phyloP scores from a whole-genome alignment of 345 rosid species.

The Lagerstroemia speciosa region DNA sequence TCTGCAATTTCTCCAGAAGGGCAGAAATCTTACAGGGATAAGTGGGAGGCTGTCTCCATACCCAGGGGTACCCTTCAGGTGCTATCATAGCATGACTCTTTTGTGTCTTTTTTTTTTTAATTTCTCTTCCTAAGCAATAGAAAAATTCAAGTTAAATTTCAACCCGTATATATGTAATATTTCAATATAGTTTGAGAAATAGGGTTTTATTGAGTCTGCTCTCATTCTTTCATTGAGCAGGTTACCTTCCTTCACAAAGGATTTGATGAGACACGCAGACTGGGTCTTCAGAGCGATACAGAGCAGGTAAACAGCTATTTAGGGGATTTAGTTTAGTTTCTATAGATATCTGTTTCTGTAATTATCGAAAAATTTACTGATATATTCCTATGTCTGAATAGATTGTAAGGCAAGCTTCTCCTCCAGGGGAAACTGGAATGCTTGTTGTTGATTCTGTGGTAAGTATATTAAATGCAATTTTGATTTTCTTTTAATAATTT shows the following conservation, averaged over 20 bases:
- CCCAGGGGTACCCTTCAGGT: slow-evolving; percentile 99
- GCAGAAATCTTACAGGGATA: slow-evolving; percentile 35
- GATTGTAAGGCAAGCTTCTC: slow-evolving; percentile 79
- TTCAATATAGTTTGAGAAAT: background rate
- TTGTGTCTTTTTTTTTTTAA: too few species aligned
- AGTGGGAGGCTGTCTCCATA: slow-evolving; percentile 63
- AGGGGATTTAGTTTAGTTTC: background rate
- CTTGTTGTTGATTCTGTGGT: slow-evolving; percentile 95
- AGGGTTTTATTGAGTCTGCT: background rate
- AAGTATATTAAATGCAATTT: slow-evolving; percentile 11
- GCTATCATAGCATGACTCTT: slow-evolving; percentile 13
- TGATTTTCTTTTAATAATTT: background rate
- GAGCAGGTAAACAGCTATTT: slow-evolving; percentile 57
- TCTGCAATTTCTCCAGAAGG: slow-evolving; percentile 49
- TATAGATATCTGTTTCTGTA: background rate
- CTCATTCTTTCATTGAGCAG: slow-evolving; percentile 25
- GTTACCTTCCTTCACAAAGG: slow-evolving; percentile 88
- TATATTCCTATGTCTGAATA: slow-evolving; percentile 19
- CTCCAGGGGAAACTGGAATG: slow-evolving; percentile 82
- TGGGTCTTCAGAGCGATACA: slow-evolving; percentile 76
- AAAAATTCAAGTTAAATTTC: too few species aligned
- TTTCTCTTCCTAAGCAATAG: too few species aligned
- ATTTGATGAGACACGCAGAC: slow-evolving; percentile 91
- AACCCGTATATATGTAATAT: too few species aligned
- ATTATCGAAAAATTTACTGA: slow-evolving; percentile 2